Evolutionary conservation across 305 asterid species (phyloP), one percentile per base, ranked within the genome.

Genomic region (Fraxinus platypoda): DNA sequence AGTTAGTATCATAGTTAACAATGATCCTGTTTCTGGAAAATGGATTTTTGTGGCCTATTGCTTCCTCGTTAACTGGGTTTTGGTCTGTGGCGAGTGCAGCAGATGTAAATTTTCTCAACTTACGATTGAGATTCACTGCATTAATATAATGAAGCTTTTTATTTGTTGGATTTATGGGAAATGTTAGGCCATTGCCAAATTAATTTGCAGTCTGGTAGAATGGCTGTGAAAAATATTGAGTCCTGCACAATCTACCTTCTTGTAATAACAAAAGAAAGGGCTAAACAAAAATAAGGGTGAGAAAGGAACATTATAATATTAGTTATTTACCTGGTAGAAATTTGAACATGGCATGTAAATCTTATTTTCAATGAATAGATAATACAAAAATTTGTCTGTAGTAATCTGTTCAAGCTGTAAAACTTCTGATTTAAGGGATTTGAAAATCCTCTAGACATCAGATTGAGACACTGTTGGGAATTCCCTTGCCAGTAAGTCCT

Each of bases 401-500:
- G 33, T 62, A 9, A 7, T 62, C 31, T 23, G 15, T 62, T 62
- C 72, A 62, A 21, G 72, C 72, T 62, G 37, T 26, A 26, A 30
- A 68, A 28, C 38, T 26, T 31, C 23, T 28, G 75, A 70, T 28
- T 70, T 4, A 70, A 70, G 75, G 75, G 38, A 70, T 31, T 70
- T 28, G 75, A 13, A 28, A 70, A 30, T 70, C 41, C 75, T 31
- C 75, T 70, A 6, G 43, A 70, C 75, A 70, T 87, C 85, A 89
- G 77, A 89, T 85, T 5, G 91, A 41, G 26, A 84, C 80, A 76
- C 93, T 90, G 28, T 90, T 90, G 28, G 91, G 93, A 75, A 90
- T 90, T 21, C 93, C 93, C 64, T 76, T 87, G 2, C 90, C 93
- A 19, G 90, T 90, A 33, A 90, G 9, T 6, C 93, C 93, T 28